phyloP scores from a whole-genome alignment of 2,329 filamentous ascomycete species.

The Beauveria caledonica region DNA sequence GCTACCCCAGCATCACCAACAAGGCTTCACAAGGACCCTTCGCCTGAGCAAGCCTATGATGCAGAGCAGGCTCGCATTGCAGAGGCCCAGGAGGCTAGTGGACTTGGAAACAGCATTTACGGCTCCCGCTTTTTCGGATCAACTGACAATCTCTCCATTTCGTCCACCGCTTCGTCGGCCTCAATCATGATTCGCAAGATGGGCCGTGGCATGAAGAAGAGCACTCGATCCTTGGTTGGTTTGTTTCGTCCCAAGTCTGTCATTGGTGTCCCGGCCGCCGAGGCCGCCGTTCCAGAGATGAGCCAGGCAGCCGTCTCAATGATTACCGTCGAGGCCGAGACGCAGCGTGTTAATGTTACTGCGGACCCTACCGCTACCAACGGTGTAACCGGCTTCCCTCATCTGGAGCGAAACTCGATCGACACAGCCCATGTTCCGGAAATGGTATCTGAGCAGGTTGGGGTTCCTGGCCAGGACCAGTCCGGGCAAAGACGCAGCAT shows the following conservation, averaged over 20 bases:
- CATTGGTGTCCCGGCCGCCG: slow-evolving; percentile 65
- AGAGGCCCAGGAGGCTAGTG: slow-evolving; percentile 82
- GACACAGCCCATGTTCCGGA: slow-evolving; percentile 50
- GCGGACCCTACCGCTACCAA: slow-evolving; percentile 57
- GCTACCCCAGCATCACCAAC: slow-evolving; percentile 29
- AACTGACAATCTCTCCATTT: slow-evolving; percentile 89
- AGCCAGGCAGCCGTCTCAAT: slow-evolving; percentile 85
- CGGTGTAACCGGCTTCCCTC: slow-evolving; percentile 73
- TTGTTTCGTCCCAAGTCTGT: slow-evolving; percentile 93
- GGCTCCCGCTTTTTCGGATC: slow-evolving; percentile 83
- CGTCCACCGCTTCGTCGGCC: slow-evolving; percentile 80
- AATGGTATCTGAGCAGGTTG: slow-evolving; percentile 40
- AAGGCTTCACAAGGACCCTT: slow-evolving; percentile 59
- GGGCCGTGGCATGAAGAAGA: slow-evolving; percentile 97
- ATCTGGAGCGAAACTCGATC: slow-evolving; percentile 72
- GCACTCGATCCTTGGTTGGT: slow-evolving; percentile 81
- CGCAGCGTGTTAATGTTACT: slow-evolving; percentile 38
- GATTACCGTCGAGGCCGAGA: slow-evolving; percentile 60
- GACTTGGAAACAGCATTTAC: slow-evolving; percentile 90
- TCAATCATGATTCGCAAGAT: slow-evolving; percentile 97
- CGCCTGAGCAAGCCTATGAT: slow-evolving; percentile 59
- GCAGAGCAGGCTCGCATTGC: slow-evolving; percentile 88
- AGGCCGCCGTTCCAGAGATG: slow-evolving; percentile 55
- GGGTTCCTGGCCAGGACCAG: slow-evolving; percentile 51
- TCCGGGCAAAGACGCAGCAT: slow-evolving; percentile 74